Evolutionary conservation across 768 basidiomycete species (phyloP).

Genomic region (Symmetrospora coprosmae): DNA sequence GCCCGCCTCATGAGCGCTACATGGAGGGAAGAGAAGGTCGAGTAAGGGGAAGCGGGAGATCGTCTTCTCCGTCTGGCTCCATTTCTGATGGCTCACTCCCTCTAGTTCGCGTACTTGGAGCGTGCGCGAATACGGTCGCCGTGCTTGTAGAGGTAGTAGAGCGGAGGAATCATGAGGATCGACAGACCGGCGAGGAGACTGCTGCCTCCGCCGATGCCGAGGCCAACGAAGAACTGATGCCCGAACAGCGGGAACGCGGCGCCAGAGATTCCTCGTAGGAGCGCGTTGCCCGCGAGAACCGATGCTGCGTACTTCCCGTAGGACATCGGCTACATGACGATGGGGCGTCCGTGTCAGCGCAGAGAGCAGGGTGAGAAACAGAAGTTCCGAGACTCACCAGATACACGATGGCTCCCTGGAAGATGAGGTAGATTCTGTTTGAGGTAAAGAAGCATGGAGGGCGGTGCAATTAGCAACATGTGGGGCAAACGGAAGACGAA

Average conservation of each 20-base stretch:
- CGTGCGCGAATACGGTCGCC: slow-evolving; percentile 1
- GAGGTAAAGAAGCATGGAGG: not conserved
- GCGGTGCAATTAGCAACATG: not conserved
- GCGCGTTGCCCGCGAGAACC: slow-evolving; percentile 33
- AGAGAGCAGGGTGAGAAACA: too few species aligned
- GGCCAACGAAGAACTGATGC: slow-evolving; percentile 31
- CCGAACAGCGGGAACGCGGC: slow-evolving; percentile 34
- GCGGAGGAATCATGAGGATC: slow-evolving; percentile 36
- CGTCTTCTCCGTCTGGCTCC: not conserved
- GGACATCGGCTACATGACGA: too few species aligned
- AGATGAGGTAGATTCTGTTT: slow-evolving; percentile 16
- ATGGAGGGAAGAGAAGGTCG: too few species aligned
- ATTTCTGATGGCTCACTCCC: not conserved
- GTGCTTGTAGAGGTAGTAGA: slow-evolving; percentile 20
- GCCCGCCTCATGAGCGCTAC: too few species aligned
- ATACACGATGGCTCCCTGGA: slow-evolving; percentile 22
- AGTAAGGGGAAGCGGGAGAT: too few species aligned
- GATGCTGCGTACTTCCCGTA: slow-evolving; percentile 37
- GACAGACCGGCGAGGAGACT: slow-evolving; percentile 35
- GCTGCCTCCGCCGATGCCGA: slow-evolving; percentile 36
- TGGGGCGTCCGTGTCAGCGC: too few species aligned
- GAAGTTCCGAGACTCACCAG: too few species aligned
- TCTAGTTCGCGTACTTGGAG: slow-evolving; percentile 9
- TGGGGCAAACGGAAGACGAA: not conserved
- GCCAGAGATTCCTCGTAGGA: slow-evolving; percentile 32